Conservation (phyloP, 148 eudicot species). For the Chenopodium berlandieri region DNA sequence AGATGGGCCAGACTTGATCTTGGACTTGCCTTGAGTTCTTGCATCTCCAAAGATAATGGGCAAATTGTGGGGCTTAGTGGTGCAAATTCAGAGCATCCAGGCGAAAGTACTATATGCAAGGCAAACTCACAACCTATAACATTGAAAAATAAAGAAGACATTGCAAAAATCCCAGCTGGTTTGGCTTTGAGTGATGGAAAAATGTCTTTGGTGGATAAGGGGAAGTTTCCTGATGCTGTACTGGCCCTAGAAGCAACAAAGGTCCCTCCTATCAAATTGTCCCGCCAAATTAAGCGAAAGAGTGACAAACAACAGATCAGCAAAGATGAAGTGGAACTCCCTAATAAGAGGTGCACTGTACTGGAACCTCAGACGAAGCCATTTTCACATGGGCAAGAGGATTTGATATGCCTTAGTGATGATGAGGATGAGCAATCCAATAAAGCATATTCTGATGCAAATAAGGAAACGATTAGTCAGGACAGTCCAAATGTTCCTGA, state of each 20-base stretch:
- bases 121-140: slow-evolving; percentile 25
- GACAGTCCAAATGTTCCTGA: slow-evolving; percentile 20
- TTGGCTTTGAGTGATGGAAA: slow-evolving; percentile 28
- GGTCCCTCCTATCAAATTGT: slow-evolving; percentile 26
- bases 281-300: slow-evolving; percentile 31
- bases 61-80: slow-evolving; percentile 31
- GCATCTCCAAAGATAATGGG: slow-evolving; percentile 44
- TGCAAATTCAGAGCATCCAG: slow-evolving; percentile 33
- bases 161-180: slow-evolving; percentile 27
- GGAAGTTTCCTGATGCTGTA: slow-evolving; percentile 35
- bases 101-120: slow-evolving; percentile 28
- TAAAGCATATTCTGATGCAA: slow-evolving; percentile 24
- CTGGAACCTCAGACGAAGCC: slow-evolving; percentile 33
- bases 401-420: slow-evolving; percentile 81
- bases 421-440: slow-evolving; percentile 68
- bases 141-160: slow-evolving; percentile 32
- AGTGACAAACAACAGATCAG: slow-evolving; percentile 25
- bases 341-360: slow-evolving; percentile 21
- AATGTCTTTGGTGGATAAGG: slow-evolving; percentile 25
- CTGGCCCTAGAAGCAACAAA: slow-evolving; percentile 43
- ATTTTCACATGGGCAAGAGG: slow-evolving; percentile 37
- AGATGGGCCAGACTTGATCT: slow-evolving; percentile 90
- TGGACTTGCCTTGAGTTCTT: slow-evolving; percentile 74
- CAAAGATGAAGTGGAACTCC: slow-evolving; percentile 32
- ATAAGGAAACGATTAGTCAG: slow-evolving; percentile 24